Conservation (phyloP, 768 basidiomycete genomes). For the Boletellus sp. region DNA sequence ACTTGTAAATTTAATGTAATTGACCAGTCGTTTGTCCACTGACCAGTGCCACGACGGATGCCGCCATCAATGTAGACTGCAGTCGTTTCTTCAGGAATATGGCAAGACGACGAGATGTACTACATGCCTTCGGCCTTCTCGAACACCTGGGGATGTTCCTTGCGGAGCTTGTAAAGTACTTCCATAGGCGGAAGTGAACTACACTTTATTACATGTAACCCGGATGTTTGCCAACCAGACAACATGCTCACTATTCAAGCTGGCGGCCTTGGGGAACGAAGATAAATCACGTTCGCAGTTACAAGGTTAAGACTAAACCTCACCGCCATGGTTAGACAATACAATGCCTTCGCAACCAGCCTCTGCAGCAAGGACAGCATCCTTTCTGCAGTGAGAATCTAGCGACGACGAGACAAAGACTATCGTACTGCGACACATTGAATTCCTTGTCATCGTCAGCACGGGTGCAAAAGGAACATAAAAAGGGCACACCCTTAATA, state of each 20-base stretch:
- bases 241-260: conserved; percentile 62
- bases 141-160: conserved; percentile 73
- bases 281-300: neutral
- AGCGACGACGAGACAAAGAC: neutral
- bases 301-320: conserved; percentile 2
- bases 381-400: conserved; percentile 41
- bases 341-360: conserved; percentile 85
- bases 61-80: conserved; percentile 83
- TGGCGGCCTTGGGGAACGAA: conserved; percentile 51
- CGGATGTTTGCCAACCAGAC: neutral
- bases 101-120: neutral
- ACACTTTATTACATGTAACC: conserved; percentile 11
- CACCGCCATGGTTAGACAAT: conserved; percentile 89
- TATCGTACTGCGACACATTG: conserved; percentile 62
- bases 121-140: conserved; percentile 60
- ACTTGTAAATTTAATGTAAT: neutral
- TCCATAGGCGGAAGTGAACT: conserved; percentile 78
- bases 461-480: neutral
- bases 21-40: conserved; percentile 9
- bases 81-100: conserved; percentile 4
- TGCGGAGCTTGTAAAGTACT: conserved; percentile 68
- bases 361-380: conserved; percentile 81
- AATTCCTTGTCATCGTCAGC: conserved; percentile 44
- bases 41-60: conserved; percentile 74
- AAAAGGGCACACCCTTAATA: conserved; percentile 53